A percentile compares a stretch with the other conserved stretches of the same genome.
Evolutionary conservation across 495 filamentous ascomycete species (phyloP).

Genomic region (Aspergillus bertholletiae): DNA sequence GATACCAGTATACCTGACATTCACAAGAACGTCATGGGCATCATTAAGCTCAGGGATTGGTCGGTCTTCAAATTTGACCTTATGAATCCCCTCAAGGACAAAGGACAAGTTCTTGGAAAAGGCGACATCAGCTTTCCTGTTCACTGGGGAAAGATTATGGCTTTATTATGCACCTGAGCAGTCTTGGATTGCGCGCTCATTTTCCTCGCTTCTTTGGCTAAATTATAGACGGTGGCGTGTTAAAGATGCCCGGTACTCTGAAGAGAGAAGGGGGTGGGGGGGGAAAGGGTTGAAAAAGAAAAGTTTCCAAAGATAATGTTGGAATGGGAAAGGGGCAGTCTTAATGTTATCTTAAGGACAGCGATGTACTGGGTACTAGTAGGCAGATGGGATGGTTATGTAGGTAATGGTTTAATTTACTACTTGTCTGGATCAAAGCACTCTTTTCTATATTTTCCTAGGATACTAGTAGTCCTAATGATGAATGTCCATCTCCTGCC

Average conservation of each 20-base stretch:
- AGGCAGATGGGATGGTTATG: too few relatives aligned
- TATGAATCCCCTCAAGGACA: slow-evolving; percentile 68
- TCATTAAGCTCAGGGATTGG: slow-evolving; percentile 65
- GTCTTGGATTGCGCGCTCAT: not conserved
- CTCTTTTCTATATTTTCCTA: too few relatives aligned
- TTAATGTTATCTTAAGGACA: too few relatives aligned
- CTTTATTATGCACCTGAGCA: not conserved
- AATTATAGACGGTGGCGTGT: not conserved
- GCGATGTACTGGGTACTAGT: too few relatives aligned
- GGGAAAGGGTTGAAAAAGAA: too few relatives aligned
- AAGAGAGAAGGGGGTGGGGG: not conserved
- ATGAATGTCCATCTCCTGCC: not conserved
- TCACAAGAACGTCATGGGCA: slow-evolving; percentile 74
- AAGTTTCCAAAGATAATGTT: too few relatives aligned
- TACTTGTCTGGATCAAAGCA: too few relatives aligned
- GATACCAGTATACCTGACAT: slow-evolving; percentile 84
- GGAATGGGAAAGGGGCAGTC: too few relatives aligned
- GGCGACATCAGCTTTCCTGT: not conserved
- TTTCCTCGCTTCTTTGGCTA: not conserved
- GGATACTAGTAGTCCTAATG: too few relatives aligned
- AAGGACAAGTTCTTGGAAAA: slow-evolving; percentile 79
- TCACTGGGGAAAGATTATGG: not conserved
- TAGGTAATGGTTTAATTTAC: too few relatives aligned
- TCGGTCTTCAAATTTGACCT: slow-evolving; percentile 71
- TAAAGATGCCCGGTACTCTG: not conserved